Base-by-base conservation (phyloP, 345 rosid genomes). In the Corymbia maculata region DNA sequence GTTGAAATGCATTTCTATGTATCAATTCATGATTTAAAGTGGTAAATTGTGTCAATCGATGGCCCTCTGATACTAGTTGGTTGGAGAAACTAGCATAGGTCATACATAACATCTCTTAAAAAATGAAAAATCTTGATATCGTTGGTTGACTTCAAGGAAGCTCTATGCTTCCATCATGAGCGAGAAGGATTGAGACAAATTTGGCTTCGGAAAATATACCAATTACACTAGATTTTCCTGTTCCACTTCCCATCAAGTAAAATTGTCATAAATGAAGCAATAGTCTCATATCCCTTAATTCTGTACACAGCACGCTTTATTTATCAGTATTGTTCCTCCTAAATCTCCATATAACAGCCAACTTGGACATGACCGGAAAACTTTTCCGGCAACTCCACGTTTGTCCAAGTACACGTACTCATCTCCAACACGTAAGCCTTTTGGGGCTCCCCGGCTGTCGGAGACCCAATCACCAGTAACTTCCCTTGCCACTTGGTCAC, bases 291-390 rank as follows among this genome's bases (percentile, higher is more conserved):
- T 24, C 28, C 42, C 42, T 86, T 15, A 22, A 52, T 87, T 36
- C 19, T 36, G 52, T 70, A 51, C 51, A 68, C 59, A 32, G 14
- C 44, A 15, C 13, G 13, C 75, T 64, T 64, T n/a, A n/a, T 64
- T 64, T 64, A 17, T 64, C 75, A n/a, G 42, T 51, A 47, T 17
- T 9, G 44, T 44, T 19, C 51, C 52, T 66, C 36, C 66, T 88
- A 97, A 51, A 95, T 87, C 89, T 95, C 97, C 26, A 94, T 24
- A 59, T 19, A 92, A 75, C 97, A 96, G 13, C 95, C 96, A 42
- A 94, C 91, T 82, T 93, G 97, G 87, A 95, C 96, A 61, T 91
- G 94, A 9, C 99, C 99, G 1, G 89, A 61, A 68, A 86, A 93
- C 55, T 91, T 86, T 11, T 89, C 89, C 0, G 89, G 91, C 2